These are phyloP conservation scores for Rugonectria rugulosa DNA, from an alignment of 2,329 filamentous ascomycete genomes.

Conservation along the genomic window DNA sequence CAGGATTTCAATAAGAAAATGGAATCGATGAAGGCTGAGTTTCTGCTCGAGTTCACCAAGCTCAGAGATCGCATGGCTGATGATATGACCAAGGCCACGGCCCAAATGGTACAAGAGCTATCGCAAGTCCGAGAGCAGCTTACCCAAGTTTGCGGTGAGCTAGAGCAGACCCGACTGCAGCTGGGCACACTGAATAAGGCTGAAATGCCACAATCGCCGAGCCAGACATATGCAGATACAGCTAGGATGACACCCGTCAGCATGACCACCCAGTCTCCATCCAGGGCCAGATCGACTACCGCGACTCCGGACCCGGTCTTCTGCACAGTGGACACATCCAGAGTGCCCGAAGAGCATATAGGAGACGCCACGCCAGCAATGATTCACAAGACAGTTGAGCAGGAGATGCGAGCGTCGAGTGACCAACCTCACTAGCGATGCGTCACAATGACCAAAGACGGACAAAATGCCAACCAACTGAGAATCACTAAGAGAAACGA, in stretches of 20 bases:
- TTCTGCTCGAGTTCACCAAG: too few species aligned
- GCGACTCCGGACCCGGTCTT: constrained; percentile 8
- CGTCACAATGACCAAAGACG: constrained; percentile 3
- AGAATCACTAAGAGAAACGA: constrained; percentile 7
- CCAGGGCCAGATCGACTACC: neutral
- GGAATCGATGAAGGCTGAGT: too few species aligned
- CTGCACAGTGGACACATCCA: constrained; percentile 12
- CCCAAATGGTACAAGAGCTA: constrained; percentile 14
- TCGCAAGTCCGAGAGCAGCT: constrained; percentile 13
- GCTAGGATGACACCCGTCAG: constrained; percentile 5
- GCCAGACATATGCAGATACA: constrained; percentile 3
- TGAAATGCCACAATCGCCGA: neutral
- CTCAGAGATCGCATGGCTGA: too few species aligned
- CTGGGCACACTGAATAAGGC: constrained; percentile 1
- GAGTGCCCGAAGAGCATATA: constrained; percentile 6
- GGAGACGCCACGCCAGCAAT: constrained; percentile 1
- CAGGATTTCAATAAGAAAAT: too few species aligned
- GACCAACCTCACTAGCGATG: constrained; percentile 8
- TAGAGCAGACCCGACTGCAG: constrained; percentile 9
- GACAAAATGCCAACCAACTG: constrained; percentile 8
- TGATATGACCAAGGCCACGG: neutral
- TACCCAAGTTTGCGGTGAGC: constrained; percentile 7
- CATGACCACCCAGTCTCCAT: neutral
- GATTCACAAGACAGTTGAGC: neutral
- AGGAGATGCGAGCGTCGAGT: constrained; percentile 7